Evolutionary conservation across 2,329 filamentous ascomycete species (phyloP).

Genomic region (Aspergillus sp.): DNA sequence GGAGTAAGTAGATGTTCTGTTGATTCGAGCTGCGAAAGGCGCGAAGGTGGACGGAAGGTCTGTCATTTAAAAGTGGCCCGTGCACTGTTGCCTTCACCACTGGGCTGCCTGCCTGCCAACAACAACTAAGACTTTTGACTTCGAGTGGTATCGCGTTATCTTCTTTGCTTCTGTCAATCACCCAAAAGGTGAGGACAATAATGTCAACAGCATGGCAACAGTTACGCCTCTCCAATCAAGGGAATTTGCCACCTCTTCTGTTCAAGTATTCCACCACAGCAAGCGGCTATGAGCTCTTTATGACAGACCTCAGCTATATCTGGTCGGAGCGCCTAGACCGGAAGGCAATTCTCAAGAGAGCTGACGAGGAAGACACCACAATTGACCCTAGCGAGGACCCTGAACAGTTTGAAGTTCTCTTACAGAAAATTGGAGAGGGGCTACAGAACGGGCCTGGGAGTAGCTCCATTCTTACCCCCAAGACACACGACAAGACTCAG

Average conservation of each 20-base stretch:
- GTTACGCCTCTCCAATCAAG: conserved; percentile 32
- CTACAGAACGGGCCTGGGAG: conserved; percentile 42
- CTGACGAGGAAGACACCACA: conserved; percentile 54
- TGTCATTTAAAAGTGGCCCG: no score
- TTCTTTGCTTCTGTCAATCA: no score
- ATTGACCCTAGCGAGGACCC: conserved; percentile 64
- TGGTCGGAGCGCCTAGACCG: conserved; percentile 59
- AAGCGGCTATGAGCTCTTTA: conserved; percentile 55
- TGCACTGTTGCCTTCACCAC: no score
- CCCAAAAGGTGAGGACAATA: neutral
- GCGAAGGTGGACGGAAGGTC: no score
- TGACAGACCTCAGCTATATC: conserved; percentile 63
- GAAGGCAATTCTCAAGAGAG: conserved; percentile 53
- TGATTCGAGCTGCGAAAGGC: no score
- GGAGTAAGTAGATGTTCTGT: no score
- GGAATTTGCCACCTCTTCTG: conserved; percentile 42
- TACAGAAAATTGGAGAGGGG: conserved; percentile 59
- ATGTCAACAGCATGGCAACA: conserved; percentile 45
- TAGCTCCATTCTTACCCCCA: conserved; percentile 35
- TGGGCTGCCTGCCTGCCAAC: no score
- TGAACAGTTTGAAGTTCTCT: conserved; percentile 60
- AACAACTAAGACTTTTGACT: no score
- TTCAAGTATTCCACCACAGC: conserved; percentile 41
- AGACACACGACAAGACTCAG: conserved; percentile 33
- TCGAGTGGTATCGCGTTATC: no score